Conservation (phyloP, 2,329 filamentous ascomycete species). For the Capronia americana region DNA sequence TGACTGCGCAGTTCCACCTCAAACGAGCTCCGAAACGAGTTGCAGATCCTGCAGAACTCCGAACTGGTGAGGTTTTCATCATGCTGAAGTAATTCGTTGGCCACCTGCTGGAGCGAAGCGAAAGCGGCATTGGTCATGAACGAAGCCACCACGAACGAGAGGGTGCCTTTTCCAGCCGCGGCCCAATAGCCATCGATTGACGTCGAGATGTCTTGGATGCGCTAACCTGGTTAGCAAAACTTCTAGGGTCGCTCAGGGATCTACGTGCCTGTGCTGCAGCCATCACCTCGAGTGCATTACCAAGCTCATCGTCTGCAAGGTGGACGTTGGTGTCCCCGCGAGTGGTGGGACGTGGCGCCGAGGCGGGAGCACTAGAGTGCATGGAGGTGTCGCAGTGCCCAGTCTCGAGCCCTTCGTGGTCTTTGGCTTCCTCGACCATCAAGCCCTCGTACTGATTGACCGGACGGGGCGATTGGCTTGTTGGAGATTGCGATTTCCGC, state of each 20-base stretch:
- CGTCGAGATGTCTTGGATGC: conserved; percentile 26
- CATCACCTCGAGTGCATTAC: conserved; percentile 36
- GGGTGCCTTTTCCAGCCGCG: conserved; percentile 36
- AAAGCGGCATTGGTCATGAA: conserved; percentile 40
- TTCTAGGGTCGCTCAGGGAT: background rate
- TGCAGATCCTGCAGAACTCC: conserved; percentile 26
- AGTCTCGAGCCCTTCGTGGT: conserved; percentile 14
- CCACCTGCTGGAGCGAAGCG: conserved; percentile 34
- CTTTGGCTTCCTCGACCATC: conserved; percentile 25
- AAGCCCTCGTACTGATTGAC: conserved; percentile 35
- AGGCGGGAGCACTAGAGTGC: background rate
- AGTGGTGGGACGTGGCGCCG: conserved; percentile 3
- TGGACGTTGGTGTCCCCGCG: conserved; percentile 14
- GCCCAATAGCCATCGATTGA: conserved; percentile 37
- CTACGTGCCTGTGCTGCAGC: conserved; percentile 37
- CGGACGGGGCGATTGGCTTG: background rate
- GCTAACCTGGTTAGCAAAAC: conserved; percentile 26
- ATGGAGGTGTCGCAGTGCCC: background rate
- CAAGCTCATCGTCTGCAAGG: conserved; percentile 40
- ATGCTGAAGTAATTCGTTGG: conserved; percentile 33
- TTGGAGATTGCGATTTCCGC: conserved; percentile 3
- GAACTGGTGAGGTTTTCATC: conserved; percentile 31
- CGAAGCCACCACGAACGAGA: conserved; percentile 36
- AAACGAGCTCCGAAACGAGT: conserved; percentile 16
- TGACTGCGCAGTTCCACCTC: background rate